Base-by-base conservation (phyloP, 2,329 filamentous ascomycete genomes). In the Coniochaeta hoffmannii region DNA sequence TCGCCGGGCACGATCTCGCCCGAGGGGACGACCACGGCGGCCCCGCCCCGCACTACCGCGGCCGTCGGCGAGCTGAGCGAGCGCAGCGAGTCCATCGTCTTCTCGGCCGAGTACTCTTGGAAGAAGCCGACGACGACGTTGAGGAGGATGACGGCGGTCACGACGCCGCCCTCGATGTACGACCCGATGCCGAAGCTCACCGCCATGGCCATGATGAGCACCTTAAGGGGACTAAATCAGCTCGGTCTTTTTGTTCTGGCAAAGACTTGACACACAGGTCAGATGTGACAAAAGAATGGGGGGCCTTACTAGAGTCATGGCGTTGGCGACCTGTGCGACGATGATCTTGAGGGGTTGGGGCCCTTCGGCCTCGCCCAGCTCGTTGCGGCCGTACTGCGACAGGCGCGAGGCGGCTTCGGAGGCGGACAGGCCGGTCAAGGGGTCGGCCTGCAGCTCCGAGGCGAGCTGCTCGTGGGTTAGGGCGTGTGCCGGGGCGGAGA, bases 401-500 rank as follows among this genome's bases (percentile, higher is more conserved):
- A 82, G 65, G 35, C 81, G 74, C 24, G 67, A 62, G 55, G 73
- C 69, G 12, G 76, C 80, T 57, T 84, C 79, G 4, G 63, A 64
- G 1, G 69, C 63, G 1, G 73, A 74, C 24, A 86, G 71, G 34
- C 82, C 82, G 65, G 82, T 73, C 10, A 81, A 74, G 19, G 74
- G 61, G 61, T 82, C 72, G 55, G 76, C 76, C 15, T 71, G 66
- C 26, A 83, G 71, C 64, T 85, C 76, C n/a, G 22, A n/a, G 12
- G 22, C 69, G 32, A 84, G 76, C 31, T 76, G 68, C 19, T 76
- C 71, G 62, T 73, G 73, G n/a, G 75, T 66, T 52, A 90, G 73
- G 49, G 81, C 74, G 66, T 90, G 86, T 8, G 86, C 83, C 14
- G 85, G 85, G 32, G 74, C 72, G 9, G 81, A 79, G 36, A 89